Percentiles rank a stretch among this genome's conserved stretches.
phyloP scores from a whole-genome alignment of 768 basidiomycete genomes.

The Mycena amicta region DNA sequence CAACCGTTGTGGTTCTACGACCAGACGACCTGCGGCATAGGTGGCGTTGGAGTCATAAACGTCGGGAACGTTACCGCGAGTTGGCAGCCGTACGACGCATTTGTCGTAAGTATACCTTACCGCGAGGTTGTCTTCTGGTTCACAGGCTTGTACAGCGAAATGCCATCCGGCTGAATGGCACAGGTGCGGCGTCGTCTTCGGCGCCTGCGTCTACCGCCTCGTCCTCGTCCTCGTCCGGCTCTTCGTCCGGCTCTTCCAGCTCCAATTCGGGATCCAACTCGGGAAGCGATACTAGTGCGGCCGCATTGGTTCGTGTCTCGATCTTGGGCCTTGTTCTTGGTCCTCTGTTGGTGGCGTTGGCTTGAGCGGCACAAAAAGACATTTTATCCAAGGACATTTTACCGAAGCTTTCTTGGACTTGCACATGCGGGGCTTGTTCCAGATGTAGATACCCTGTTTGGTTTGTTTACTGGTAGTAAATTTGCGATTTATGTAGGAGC shows the following conservation, averaged over 20 bases:
- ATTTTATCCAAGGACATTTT: no score
- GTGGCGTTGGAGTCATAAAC: slow-evolving; percentile 67
- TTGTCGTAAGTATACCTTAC: no score
- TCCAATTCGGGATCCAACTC: not conserved
- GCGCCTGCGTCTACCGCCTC: slow-evolving; percentile 15
- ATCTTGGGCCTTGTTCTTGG: not conserved
- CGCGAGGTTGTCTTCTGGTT: no score
- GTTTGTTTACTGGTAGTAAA: no score
- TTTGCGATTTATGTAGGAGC: no score
- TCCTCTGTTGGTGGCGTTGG: not conserved
- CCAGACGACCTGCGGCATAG: slow-evolving; percentile 51
- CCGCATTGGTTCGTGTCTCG: not conserved
- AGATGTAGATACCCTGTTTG: no score
- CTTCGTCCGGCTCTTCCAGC: not conserved
- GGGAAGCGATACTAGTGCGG: not conserved
- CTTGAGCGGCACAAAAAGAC: no score
- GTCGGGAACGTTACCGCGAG: slow-evolving; percentile 44
- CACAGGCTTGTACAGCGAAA: no score
- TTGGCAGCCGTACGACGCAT: slow-evolving; percentile 34
- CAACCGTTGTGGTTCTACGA: slow-evolving; percentile 66
- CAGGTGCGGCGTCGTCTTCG: slow-evolving; percentile 28
- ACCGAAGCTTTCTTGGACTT: no score
- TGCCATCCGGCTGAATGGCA: slow-evolving; percentile 59
- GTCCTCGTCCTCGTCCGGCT: slow-evolving; percentile 10
- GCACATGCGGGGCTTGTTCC: no score